Evolutionary conservation across 352 stramenopile genomes (phyloP).

Genomic region (Globisporangium solare): DNA sequence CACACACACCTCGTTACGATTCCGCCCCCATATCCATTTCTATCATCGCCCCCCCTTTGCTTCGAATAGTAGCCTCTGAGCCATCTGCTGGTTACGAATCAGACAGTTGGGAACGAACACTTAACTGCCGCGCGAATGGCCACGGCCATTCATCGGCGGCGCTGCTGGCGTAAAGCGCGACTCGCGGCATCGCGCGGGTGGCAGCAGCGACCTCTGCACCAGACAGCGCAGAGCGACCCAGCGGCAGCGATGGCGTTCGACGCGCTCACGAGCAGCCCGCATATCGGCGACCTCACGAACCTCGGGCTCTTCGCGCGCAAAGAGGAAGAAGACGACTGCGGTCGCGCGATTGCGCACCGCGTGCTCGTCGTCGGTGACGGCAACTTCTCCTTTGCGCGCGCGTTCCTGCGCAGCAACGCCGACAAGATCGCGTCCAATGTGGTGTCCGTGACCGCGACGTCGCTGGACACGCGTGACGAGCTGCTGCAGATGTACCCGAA

Average conservation of each 20-base stretch:
- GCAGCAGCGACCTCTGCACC: not conserved
- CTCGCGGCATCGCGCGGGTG: slow-evolving; percentile 1
- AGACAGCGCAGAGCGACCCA: not conserved
- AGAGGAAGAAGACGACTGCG: slow-evolving; percentile 12
- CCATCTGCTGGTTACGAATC: not conserved
- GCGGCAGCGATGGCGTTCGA: not conserved
- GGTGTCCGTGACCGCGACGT: slow-evolving; percentile 53
- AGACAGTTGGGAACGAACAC: not conserved
- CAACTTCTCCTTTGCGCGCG: slow-evolving; percentile 83
- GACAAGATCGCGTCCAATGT: slow-evolving; percentile 10
- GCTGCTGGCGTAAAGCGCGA: slow-evolving; percentile 2
- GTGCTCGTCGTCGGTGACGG: slow-evolving; percentile 80
- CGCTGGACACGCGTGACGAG: slow-evolving; percentile 59
- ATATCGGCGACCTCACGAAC: slow-evolving; percentile 47
- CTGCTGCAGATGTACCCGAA: slow-evolving; percentile 76
- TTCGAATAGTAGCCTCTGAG: slow-evolving; percentile 4
- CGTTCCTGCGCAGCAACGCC: slow-evolving; percentile 54
- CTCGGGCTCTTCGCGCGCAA: slow-evolving; percentile 29
- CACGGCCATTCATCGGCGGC: slow-evolving; percentile 13
- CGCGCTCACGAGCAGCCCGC: not conserved
- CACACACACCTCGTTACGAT: not conserved
- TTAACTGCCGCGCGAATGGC: slow-evolving; percentile 9
- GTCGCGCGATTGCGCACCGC: not conserved
- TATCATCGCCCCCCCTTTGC: not conserved
- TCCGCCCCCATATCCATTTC: not conserved